Conservation (phyloP, 148 eudicot species). For the Spergularia bocconei region DNA sequence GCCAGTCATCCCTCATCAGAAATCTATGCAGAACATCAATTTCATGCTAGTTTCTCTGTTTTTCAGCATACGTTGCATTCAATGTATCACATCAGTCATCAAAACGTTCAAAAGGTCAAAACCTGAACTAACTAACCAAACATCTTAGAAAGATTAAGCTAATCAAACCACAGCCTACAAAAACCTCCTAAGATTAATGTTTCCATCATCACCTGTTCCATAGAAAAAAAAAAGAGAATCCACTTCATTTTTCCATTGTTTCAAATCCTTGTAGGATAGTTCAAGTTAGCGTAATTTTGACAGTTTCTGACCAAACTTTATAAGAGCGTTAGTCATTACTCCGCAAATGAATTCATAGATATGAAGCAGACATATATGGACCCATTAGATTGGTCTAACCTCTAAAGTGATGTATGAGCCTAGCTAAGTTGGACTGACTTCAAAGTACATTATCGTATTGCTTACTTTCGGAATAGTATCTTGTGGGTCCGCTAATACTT, state of each 20-base stretch:
- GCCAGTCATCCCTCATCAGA: neutral
- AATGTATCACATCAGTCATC: neutral
- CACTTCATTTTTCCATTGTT: constrained; percentile 12
- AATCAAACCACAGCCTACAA: constrained; percentile 16
- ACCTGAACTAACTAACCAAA: constrained; percentile 8
- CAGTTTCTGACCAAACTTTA: constrained; percentile 13
- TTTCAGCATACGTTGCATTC: constrained; percentile 6
- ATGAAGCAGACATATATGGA: constrained; percentile 17
- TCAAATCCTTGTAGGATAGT: neutral
- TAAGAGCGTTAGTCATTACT: neutral
- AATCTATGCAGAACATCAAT: neutral
- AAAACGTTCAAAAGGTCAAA: constrained; percentile 5
- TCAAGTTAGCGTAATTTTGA: neutral
- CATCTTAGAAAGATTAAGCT: constrained; percentile 4
- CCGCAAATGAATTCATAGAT: constrained; percentile 3
- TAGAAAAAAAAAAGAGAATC: neutral
- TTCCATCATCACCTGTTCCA: constrained; percentile 4
- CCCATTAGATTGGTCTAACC: constrained; percentile 22
- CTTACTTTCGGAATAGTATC: constrained; percentile 24
- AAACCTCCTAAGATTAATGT: neutral
- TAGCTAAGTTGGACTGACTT: constrained; percentile 24
- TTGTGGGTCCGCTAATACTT: constrained; percentile 15
- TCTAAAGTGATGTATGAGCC: constrained; percentile 18
- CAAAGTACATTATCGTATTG: constrained; percentile 15
- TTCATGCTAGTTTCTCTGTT: neutral